phyloP scores from a whole-genome alignment of 331 rosid genomes.

The Ulmus americana region DNA sequence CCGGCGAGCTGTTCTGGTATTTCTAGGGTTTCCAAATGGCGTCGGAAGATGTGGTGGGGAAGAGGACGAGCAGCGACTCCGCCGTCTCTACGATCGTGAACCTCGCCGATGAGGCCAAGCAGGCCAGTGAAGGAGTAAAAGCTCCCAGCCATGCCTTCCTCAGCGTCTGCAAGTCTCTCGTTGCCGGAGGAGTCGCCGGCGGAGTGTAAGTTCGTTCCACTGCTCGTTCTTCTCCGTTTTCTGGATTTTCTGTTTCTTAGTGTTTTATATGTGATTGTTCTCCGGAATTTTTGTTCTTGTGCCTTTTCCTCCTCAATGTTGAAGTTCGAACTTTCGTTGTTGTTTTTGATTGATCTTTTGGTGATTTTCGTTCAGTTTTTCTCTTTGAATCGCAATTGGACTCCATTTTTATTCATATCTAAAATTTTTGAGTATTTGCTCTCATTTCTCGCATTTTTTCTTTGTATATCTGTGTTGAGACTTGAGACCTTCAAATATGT shows the following conservation, averaged over 20 bases:
- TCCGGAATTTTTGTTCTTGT: no score
- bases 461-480: neutral
- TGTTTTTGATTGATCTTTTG: neutral
- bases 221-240: neutral
- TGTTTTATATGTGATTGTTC: neutral
- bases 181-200: slow-evolving; percentile 59
- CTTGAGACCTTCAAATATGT: neutral
- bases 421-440: neutral
- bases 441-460: neutral
- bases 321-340: neutral
- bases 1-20: slow-evolving; percentile 13
- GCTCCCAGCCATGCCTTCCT: slow-evolving; percentile 41
- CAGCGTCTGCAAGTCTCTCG: slow-evolving; percentile 51
- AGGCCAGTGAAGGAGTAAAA: slow-evolving; percentile 35
- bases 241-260: neutral
- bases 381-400: neutral
- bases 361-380: neutral
- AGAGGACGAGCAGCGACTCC: slow-evolving; percentile 28
- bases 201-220: slow-evolving; percentile 47
- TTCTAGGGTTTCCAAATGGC: slow-evolving; percentile 36
- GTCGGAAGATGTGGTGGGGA: slow-evolving; percentile 31
- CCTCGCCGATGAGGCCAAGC: slow-evolving; percentile 42
- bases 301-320: no score
- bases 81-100: slow-evolving; percentile 34
- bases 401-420: neutral